A percentile compares a stretch with the other conserved stretches of the same genome.
phyloP scores from a whole-genome alignment of 345 rosid genomes.

The Eucalyptus pauciflora region DNA sequence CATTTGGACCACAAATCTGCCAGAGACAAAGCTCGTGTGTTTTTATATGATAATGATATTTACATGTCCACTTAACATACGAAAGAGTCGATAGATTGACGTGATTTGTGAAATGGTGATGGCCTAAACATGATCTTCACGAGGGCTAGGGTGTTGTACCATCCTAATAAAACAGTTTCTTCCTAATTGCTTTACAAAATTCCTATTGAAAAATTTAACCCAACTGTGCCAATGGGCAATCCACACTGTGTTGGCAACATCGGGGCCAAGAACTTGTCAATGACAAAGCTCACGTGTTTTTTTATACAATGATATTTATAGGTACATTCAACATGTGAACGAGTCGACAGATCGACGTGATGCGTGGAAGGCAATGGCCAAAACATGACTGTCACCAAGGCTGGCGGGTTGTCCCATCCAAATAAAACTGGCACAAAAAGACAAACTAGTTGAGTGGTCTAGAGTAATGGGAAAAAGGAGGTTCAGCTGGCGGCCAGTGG shows the following conservation, averaged over 20 bases:
- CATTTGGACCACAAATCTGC: too few species aligned
- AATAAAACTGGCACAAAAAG: accelerated
- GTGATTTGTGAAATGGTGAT: too few species aligned
- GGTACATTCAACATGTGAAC: background rate
- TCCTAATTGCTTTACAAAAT: too few species aligned
- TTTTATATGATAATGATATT: too few species aligned
- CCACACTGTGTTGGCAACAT: background rate
- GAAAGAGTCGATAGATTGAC: too few species aligned
- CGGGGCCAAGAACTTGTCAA: background rate
- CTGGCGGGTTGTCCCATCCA: background rate
- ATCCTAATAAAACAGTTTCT: too few species aligned
- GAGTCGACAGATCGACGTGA: background rate
- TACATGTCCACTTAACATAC: too few species aligned
- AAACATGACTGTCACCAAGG: background rate
- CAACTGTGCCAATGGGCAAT: too few species aligned
- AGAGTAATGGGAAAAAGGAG: background rate
- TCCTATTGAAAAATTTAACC: too few species aligned
- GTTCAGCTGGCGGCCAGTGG: background rate
- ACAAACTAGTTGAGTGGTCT: background rate
- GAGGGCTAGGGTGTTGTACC: too few species aligned
- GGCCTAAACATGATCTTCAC: too few species aligned
- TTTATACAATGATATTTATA: background rate
- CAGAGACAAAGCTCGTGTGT: too few species aligned
- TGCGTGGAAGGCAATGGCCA: background rate
- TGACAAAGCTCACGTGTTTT: background rate